These are phyloP conservation scores for Sphagnurus paluster DNA, from an alignment of 1,284 basidiomycete species.

Conservation along the genomic window DNA sequence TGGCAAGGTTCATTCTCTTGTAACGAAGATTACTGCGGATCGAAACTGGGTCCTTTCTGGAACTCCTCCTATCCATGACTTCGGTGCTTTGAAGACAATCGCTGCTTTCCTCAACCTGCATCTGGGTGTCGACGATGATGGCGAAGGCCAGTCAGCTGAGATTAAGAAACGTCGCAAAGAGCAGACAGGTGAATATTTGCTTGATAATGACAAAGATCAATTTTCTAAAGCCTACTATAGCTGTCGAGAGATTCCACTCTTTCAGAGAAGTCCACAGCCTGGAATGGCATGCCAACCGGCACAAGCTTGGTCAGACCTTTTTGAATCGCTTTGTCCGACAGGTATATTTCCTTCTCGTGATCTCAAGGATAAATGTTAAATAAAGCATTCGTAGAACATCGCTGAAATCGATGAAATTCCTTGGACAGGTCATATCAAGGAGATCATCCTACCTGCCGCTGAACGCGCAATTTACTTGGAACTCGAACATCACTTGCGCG, in stretches of 20 bases:
- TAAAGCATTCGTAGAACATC: conserved; percentile 66
- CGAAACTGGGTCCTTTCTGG: conserved; percentile 96
- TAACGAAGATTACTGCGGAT: conserved; percentile 77
- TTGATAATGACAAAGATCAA: neutral
- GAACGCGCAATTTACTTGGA: conserved; percentile 95
- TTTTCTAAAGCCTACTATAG: conserved; percentile 36
- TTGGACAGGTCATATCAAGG: conserved; percentile 67
- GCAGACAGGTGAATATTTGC: conserved; percentile 65
- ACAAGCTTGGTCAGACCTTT: conserved; percentile 83
- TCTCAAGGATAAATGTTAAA: neutral
- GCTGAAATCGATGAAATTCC: conserved; percentile 97
- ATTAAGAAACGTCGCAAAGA: conserved; percentile 82
- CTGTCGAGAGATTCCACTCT: conserved; percentile 92
- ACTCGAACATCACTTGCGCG: conserved; percentile 91
- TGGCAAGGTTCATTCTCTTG: conserved; percentile 76
- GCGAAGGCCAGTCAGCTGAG: conserved; percentile 73
- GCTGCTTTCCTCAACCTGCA: conserved; percentile 85
- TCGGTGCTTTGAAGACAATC: conserved; percentile 89
- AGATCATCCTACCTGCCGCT: conserved; percentile 82
- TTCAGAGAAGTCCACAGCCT: conserved; percentile 92
- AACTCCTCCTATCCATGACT: conserved; percentile 91
- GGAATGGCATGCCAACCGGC: conserved; percentile 90
- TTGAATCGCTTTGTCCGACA: conserved; percentile 84
- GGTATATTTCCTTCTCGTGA: conserved; percentile 35
- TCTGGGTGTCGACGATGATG: conserved; percentile 87